phyloP scores from a whole-genome alignment of 108 stramenopile species.

The Skeletonema grethae region DNA sequence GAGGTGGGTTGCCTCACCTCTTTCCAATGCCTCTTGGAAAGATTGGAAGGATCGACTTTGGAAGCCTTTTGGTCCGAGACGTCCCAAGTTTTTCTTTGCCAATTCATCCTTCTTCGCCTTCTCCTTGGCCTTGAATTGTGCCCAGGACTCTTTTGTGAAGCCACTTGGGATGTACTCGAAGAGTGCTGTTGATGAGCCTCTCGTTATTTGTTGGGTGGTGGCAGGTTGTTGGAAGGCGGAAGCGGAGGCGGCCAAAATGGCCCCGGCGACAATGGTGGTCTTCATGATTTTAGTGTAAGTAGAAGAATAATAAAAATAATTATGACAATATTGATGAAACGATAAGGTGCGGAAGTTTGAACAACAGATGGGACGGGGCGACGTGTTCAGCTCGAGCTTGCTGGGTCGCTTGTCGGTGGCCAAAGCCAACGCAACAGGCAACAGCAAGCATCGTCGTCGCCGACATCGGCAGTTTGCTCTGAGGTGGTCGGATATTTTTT shows the following conservation, averaged over 20 bases:
- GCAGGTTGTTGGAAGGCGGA: slow-evolving; percentile 22
- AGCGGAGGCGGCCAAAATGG: slow-evolving; percentile 21
- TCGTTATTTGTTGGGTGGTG: not conserved
- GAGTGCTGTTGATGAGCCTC: slow-evolving; percentile 26
- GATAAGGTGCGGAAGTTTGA: no score
- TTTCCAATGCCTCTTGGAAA: slow-evolving; percentile 82
- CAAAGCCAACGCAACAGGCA: no score
- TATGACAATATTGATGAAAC: no score
- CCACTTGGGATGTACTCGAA: slow-evolving; percentile 78
- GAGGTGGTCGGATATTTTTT: no score
- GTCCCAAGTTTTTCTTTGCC: slow-evolving; percentile 49
- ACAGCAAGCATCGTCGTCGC: no score
- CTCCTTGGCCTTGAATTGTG: slow-evolving; percentile 64
- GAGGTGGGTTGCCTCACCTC: slow-evolving; percentile 73
- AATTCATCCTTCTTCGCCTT: slow-evolving; percentile 52
- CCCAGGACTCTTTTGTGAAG: slow-evolving; percentile 76
- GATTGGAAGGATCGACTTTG: slow-evolving; percentile 75
- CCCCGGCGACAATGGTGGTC: slow-evolving; percentile 26
- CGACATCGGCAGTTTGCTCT: no score
- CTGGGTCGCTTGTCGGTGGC: no score
- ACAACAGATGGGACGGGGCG: no score
- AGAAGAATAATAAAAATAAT: no score
- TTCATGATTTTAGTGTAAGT: slow-evolving; percentile 16
- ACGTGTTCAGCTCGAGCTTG: no score
- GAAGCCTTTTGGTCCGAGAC: slow-evolving; percentile 75